A percentile compares a stretch with the other conserved stretches of the same genome.
Evolutionary conservation across 768 basidiomycete genomes (phyloP).

Genomic region (Lactarius tabidus): DNA sequence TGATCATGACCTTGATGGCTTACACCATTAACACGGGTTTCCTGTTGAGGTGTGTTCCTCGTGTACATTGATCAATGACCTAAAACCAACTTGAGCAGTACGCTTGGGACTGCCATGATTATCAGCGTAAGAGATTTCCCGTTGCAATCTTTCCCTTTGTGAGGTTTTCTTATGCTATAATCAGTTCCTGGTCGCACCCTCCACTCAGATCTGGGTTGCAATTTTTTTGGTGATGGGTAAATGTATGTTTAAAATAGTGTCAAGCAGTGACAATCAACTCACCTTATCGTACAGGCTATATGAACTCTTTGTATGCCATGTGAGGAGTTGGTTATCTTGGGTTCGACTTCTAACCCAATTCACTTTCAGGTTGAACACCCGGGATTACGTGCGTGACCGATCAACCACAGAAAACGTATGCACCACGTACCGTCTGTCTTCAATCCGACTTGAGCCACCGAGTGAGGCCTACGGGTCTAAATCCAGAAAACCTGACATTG

Average conservation of each 20-base stretch:
- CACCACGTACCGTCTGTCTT: no score
- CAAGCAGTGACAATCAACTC: no score
- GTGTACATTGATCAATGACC: neutral
- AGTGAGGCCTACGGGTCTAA: no score
- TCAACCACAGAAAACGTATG: no score
- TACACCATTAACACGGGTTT: neutral
- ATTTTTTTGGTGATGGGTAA: conserved; percentile 40
- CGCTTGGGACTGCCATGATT: neutral
- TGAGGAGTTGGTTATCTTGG: no score
- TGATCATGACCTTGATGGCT: neutral
- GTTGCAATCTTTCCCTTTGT: neutral
- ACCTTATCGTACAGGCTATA: no score
- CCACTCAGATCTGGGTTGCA: neutral
- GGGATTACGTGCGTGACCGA: no score
- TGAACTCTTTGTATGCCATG: no score
- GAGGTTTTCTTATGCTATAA: neutral
- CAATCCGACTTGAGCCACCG: no score
- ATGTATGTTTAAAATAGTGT: conserved; percentile 34
- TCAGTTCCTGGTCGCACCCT: neutral
- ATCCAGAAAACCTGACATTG: no score
- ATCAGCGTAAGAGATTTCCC: neutral
- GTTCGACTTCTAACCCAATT: no score
- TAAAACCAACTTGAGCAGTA: neutral
- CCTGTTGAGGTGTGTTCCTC: neutral
- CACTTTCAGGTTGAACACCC: no score